phyloP scores from a whole-genome alignment of 2,329 filamentous ascomycete genomes.

The Pseudovirgaria hyperparasitica region DNA sequence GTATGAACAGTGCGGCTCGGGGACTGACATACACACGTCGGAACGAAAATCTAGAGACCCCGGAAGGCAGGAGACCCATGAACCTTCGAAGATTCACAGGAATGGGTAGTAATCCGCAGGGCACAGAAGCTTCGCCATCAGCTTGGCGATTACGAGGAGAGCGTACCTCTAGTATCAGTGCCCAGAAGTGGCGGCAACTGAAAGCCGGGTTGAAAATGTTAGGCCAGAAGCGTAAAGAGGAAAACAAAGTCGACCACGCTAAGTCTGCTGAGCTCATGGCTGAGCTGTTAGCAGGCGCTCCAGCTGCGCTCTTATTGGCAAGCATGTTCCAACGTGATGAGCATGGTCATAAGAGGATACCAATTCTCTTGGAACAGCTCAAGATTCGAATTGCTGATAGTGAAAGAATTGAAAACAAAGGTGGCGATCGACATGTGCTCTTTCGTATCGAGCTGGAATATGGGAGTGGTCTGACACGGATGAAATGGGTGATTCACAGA shows the following conservation, averaged over 20 bases:
- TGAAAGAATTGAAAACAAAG: slow-evolving; percentile 47
- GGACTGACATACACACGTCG: slow-evolving; percentile 33
- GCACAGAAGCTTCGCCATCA: slow-evolving; percentile 25
- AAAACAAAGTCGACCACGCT: slow-evolving; percentile 75
- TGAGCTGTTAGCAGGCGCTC: slow-evolving; percentile 81
- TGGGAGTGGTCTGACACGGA: slow-evolving; percentile 84
- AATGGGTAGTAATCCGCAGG: slow-evolving; percentile 25
- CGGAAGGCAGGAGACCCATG: slow-evolving; percentile 27
- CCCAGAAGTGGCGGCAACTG: slow-evolving; percentile 82
- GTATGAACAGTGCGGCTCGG: slow-evolving; percentile 33
- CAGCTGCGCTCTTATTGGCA: slow-evolving; percentile 84
- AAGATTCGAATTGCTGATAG: slow-evolving; percentile 81
- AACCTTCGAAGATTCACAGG: slow-evolving; percentile 35
- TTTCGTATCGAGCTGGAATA: slow-evolving; percentile 94
- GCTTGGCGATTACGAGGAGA: slow-evolving; percentile 32
- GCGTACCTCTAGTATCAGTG: slow-evolving; percentile 37
- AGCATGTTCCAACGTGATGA: slow-evolving; percentile 98
- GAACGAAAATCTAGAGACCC: slow-evolving; percentile 19
- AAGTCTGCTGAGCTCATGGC: slow-evolving; percentile 96
- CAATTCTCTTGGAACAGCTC: slow-evolving; percentile 86
- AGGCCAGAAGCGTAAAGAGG: slow-evolving; percentile 66
- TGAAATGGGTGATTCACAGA: slow-evolving; percentile 90
- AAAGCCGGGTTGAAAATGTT: slow-evolving; percentile 78
- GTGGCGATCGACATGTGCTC: slow-evolving; percentile 59
- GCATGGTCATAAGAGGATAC: slow-evolving; percentile 87